A percentile compares a stretch with the other conserved stretches of the same genome.
Evolutionary conservation across 2,329 filamentous ascomycete species (phyloP).

Genomic region (Diaporthe capsici): DNA sequence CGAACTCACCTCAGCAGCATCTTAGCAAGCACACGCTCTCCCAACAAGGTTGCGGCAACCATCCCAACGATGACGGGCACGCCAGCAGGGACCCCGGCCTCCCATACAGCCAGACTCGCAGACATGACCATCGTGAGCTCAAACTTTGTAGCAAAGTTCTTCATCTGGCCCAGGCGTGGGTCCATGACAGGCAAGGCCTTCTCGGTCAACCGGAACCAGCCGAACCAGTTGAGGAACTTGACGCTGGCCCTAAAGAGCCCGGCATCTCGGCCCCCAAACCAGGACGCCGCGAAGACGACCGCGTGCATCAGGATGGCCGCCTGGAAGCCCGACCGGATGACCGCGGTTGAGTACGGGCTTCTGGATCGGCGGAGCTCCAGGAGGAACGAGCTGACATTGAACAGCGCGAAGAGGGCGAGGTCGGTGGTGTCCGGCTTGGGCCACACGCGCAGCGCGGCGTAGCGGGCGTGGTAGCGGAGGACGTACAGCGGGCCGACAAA

Average conservation of each 20-base stretch:
- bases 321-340: slow-evolving; percentile 30
- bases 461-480: slow-evolving; percentile 35
- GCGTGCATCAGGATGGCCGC: slow-evolving; percentile 16
- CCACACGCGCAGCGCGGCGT: slow-evolving; percentile 30
- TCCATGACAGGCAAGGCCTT: background rate
- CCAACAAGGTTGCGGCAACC: background rate
- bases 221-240: slow-evolving; percentile 39
- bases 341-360: background rate
- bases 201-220: slow-evolving; percentile 18
- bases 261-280: slow-evolving; percentile 1
- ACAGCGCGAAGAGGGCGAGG: slow-evolving; percentile 26
- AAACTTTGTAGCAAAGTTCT: background rate
- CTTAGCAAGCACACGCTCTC: slow-evolving; percentile 17
- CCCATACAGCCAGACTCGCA: slow-evolving; percentile 22
- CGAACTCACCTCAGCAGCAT: slow-evolving; percentile 12
- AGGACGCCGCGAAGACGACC: slow-evolving; percentile 26
- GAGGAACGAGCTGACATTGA: slow-evolving; percentile 31
- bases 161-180: background rate
- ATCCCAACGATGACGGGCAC: background rate
- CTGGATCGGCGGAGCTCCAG: background rate
- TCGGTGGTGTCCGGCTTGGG: slow-evolving; percentile 28
- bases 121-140: slow-evolving; percentile 10
- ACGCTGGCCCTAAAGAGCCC: slow-evolving; percentile 32
- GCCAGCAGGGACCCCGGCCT: slow-evolving; percentile 31
- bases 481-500: slow-evolving; percentile 4